Evolutionary conservation across 2,329 filamentous ascomycete species (phyloP).

Genomic region (Pseudopyricularia javanii): DNA sequence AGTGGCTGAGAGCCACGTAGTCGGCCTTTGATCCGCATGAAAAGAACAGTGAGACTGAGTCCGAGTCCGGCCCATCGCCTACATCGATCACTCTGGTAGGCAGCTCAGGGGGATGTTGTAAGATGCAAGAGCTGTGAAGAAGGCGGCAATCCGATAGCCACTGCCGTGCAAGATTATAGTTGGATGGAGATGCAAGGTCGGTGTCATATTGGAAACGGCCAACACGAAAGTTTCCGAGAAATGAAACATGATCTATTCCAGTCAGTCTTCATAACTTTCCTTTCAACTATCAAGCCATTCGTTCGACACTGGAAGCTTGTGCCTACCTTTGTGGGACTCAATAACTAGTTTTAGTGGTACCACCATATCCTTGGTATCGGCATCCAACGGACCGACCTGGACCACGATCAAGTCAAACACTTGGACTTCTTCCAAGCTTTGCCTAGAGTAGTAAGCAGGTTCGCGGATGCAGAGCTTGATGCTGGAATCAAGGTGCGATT

Average conservation of each 20-base stretch:
- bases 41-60: not conserved
- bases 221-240: not conserved
- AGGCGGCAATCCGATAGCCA: not conserved
- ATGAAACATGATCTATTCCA: not conserved
- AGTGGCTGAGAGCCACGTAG: constrained; percentile 9
- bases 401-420: not conserved
- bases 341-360: not conserved
- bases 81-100: not conserved
- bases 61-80: not conserved
- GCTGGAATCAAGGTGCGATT: not conserved
- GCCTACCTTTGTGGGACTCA: not conserved
- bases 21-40: not conserved
- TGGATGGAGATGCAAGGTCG: not conserved
- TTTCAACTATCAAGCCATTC: too few relatives aligned
- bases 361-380: too few relatives aligned
- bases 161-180: not conserved
- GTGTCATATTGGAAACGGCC: not conserved
- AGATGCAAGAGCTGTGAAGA: not conserved
- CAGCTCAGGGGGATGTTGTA: not conserved
- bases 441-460: not conserved
- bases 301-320: too few relatives aligned
- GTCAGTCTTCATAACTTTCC: too few relatives aligned
- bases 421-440: not conserved
- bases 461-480: not conserved
- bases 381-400: not conserved